These are phyloP conservation scores for Hydrangea macrophylla DNA, from an alignment of 148 eudicot genomes.

Conservation along the genomic window DNA sequence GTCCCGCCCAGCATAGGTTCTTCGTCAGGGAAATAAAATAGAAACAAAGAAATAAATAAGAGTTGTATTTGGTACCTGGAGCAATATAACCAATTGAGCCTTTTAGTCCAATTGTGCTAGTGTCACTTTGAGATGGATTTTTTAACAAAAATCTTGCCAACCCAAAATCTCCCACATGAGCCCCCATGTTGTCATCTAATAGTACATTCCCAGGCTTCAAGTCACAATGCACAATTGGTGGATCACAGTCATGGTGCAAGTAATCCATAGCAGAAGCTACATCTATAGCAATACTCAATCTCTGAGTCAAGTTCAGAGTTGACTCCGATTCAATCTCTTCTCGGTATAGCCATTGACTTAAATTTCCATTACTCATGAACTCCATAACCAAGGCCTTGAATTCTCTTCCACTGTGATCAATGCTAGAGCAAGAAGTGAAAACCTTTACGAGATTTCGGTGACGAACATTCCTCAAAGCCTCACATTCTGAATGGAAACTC, in stretches of 20 bases:
- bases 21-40: too few relatives aligned
- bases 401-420: background rate
- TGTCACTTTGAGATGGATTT: background rate
- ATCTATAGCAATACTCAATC: background rate
- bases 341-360: background rate
- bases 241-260: constrained; percentile 1
- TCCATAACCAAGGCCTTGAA: background rate
- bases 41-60: too few relatives aligned
- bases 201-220: background rate
- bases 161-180: constrained; percentile 6
- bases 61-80: background rate
- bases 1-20: too few relatives aligned
- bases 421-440: constrained; percentile 1
- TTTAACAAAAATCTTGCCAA: background rate
- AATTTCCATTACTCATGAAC: background rate
- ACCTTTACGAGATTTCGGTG: background rate
- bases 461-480: background rate
- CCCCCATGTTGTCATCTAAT: background rate
- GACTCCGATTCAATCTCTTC: background rate
- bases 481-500: constrained; percentile 1
- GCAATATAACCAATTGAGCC: constrained; percentile 4
- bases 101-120: background rate
- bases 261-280: constrained; percentile 5
- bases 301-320: background rate
- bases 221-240: background rate